phyloP scores from a whole-genome alignment of 257 asterid species.

The Fraxinus americana region DNA sequence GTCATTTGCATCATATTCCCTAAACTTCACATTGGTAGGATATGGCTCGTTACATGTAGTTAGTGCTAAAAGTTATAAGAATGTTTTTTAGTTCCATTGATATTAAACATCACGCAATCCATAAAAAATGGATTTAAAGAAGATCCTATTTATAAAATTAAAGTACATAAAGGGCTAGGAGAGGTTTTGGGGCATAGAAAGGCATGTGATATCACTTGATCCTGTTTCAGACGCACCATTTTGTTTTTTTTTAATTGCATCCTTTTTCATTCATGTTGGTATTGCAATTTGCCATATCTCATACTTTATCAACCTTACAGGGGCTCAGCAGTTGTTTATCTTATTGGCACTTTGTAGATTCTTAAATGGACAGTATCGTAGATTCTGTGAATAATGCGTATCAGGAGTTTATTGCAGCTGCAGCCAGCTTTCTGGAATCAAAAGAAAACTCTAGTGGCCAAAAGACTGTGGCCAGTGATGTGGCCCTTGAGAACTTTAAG shows the following conservation, averaged over 20 bases:
- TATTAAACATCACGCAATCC: background rate
- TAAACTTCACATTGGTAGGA: no score
- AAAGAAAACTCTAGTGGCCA: conserved; percentile 61
- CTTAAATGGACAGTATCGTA: conserved; percentile 72
- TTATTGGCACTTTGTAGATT: conserved; percentile 23
- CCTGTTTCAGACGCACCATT: background rate
- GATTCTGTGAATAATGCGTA: conserved; percentile 70
- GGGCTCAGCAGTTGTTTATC: conserved; percentile 5
- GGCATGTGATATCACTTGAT: background rate
- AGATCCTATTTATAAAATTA: background rate
- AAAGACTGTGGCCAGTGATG: conserved; percentile 71
- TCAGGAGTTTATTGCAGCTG: conserved; percentile 78
- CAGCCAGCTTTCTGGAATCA: conserved; percentile 68
- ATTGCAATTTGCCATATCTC: background rate
- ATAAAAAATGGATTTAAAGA: background rate
- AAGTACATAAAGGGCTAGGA: background rate
- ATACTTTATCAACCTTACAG: background rate
- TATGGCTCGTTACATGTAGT: no score
- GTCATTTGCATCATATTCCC: background rate
- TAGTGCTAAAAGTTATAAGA: no score
- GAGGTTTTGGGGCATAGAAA: background rate
- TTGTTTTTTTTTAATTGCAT: background rate
- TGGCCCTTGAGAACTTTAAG: conserved; percentile 85
- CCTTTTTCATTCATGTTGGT: background rate
- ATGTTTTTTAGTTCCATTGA: background rate